These are phyloP conservation scores for Phytophthora parvispora DNA, from an alignment of 352 stramenopile genomes.

Conservation along the genomic window DNA sequence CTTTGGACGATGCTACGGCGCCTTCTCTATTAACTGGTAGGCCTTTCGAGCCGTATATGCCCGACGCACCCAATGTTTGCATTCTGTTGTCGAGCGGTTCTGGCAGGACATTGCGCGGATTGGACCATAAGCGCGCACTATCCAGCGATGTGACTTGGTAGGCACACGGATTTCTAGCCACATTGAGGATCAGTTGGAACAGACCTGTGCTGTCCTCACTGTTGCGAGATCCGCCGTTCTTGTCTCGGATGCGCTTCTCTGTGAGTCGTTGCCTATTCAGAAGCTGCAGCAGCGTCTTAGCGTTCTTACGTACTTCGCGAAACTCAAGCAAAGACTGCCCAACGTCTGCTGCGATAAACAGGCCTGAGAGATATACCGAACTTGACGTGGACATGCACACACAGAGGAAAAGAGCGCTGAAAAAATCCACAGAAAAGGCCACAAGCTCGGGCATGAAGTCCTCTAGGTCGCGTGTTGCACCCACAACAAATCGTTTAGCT, in stretches of 20 bases:
- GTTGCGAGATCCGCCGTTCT: background rate
- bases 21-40: conserved; percentile 13
- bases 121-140: conserved; percentile 13
- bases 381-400: conserved; percentile 29
- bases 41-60: conserved; percentile 6
- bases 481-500: conserved; percentile 17
- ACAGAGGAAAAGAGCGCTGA: conserved; percentile 25
- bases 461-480: conserved; percentile 15
- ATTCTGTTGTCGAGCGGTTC: conserved; percentile 10
- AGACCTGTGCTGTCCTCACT: background rate
- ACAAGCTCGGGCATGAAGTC: conserved; percentile 27
- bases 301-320: conserved; percentile 22
- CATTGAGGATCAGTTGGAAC: conserved; percentile 11
- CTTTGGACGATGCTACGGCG: background rate
- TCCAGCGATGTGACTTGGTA: conserved; percentile 11
- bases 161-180: conserved; percentile 12
- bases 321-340: conserved; percentile 15
- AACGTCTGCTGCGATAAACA: conserved; percentile 21
- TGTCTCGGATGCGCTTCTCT: conserved; percentile 1
- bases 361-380: conserved; percentile 10
- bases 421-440: conserved; percentile 29
- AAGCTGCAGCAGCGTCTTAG: conserved; percentile 4
- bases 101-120: conserved; percentile 8
- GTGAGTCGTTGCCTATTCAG: background rate
- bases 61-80: conserved; percentile 7